Conservation (phyloP, 1,139 yeast genomes). For the Arxiozyma telluris region DNA sequence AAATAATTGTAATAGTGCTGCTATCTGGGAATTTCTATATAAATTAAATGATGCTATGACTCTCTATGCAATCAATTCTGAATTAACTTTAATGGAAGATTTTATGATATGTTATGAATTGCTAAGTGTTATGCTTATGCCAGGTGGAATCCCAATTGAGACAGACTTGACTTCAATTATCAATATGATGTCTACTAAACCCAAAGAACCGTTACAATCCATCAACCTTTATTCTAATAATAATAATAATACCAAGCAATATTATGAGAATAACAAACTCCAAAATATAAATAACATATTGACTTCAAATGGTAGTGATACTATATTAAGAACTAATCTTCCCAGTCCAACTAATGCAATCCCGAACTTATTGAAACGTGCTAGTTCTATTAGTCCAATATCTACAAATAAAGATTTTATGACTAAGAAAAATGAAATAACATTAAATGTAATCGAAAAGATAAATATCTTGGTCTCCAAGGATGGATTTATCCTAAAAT, state of each 20-base stretch:
- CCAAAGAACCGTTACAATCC: conserved; percentile 8
- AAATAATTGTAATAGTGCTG: conserved; percentile 77
- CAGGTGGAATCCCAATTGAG: conserved; percentile 74
- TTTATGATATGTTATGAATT: conserved; percentile 66
- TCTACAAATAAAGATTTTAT: conserved; percentile 23
- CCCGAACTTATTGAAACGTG: conserved; percentile 16
- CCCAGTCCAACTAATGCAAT: conserved; percentile 5
- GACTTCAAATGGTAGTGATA: not conserved
- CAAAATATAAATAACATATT: not conserved
- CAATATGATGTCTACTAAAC: conserved; percentile 21
- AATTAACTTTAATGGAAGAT: conserved; percentile 40
- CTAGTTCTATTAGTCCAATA: conserved; percentile 9
- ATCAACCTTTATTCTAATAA: not conserved
- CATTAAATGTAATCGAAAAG: conserved; percentile 66
- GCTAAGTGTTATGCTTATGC: conserved; percentile 59
- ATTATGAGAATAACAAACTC: not conserved
- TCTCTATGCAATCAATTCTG: conserved; percentile 20
- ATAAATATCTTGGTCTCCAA: conserved; percentile 58
- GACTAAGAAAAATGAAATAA: conserved; percentile 65
- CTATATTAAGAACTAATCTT: not conserved
- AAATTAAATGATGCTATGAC: conserved; percentile 34
- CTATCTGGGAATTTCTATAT: conserved; percentile 70
- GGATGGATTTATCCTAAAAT: conserved; percentile 52
- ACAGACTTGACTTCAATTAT: conserved; percentile 47
- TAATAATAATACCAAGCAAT: not conserved